Conservation (phyloP, 2,329 filamentous ascomycete genomes). For the Alternaria conjuncta region DNA sequence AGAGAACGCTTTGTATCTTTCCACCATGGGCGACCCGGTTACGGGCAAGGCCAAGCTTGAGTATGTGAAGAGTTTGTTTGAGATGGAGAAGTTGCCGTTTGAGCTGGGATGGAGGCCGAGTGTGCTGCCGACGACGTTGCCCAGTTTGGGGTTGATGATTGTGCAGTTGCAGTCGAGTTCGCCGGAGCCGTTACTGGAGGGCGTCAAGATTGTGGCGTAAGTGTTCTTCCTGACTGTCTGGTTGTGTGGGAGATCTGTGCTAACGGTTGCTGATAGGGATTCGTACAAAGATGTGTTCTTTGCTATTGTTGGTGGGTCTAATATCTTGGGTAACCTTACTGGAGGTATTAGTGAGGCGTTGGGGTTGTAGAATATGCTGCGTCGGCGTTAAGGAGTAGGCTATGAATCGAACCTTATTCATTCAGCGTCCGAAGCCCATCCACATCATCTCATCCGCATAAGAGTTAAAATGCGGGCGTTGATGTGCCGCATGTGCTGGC, state of each 20-base stretch:
- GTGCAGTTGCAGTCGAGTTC: not conserved
- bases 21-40: constrained; percentile 12
- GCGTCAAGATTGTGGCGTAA: constrained; percentile 8
- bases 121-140: constrained; percentile 17
- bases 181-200: constrained; percentile 15
- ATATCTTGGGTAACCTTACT: constrained; percentile 19
- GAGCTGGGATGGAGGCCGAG: constrained; percentile 23
- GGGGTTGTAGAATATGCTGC: not conserved
- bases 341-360: constrained; percentile 16
- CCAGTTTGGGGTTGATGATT: constrained; percentile 19
- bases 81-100: constrained; percentile 24
- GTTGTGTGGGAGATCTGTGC: not conserved
- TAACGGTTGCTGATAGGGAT: constrained; percentile 4
- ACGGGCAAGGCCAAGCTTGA: constrained; percentile 14
- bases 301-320: constrained; percentile 12
- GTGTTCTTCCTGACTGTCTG: not conserved
- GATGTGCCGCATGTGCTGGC: not conserved
- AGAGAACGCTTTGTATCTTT: constrained; percentile 22
- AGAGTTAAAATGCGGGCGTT: not conserved
- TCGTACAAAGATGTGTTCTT: constrained; percentile 22
- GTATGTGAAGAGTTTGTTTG: constrained; percentile 20
- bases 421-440: not conserved
- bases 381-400: not conserved
- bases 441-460: not conserved
- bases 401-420: not conserved